Evolutionary conservation across 768 basidiomycete genomes (phyloP).

Genomic region (Leccinum boreale): DNA sequence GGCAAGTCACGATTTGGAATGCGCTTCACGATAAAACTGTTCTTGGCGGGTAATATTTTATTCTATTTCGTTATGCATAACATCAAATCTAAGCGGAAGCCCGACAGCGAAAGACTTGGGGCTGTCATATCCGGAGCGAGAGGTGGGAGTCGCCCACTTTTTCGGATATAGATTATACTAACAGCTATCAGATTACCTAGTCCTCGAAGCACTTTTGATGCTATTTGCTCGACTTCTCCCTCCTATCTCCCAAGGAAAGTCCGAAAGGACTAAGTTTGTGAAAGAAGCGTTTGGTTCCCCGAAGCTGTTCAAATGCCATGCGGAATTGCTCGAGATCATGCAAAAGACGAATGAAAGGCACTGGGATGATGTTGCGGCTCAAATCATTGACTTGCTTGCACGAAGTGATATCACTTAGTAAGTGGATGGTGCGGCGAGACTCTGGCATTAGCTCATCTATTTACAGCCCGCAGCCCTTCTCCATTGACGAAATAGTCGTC

Average conservation of each 20-base stretch:
- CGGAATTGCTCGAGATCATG: slow-evolving; percentile 39
- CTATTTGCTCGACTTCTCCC: slow-evolving; percentile 57
- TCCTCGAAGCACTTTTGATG: slow-evolving; percentile 54
- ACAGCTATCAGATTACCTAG: slow-evolving; percentile 46
- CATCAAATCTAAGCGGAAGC: neutral
- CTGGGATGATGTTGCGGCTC: slow-evolving; percentile 52
- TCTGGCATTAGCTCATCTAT: slow-evolving; percentile 4
- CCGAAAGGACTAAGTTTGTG: slow-evolving; percentile 45
- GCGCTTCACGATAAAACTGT: slow-evolving; percentile 42
- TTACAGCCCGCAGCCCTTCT: slow-evolving; percentile 60
- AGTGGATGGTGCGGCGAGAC: slow-evolving; percentile 20
- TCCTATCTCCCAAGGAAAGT: slow-evolving; percentile 33
- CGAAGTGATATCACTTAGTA: slow-evolving; percentile 46
- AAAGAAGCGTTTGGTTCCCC: slow-evolving; percentile 47
- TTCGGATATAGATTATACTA: neutral
- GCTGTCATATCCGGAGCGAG: slow-evolving; percentile 43
- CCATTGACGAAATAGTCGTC: slow-evolving; percentile 38
- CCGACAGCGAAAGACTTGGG: slow-evolving; percentile 45
- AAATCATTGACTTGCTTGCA: slow-evolving; percentile 48
- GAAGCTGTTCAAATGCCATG: slow-evolving; percentile 34
- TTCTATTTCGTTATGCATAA: neutral
- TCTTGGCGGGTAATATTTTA: slow-evolving; percentile 46
- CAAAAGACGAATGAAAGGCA: slow-evolving; percentile 40
- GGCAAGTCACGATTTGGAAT: slow-evolving; percentile 40
- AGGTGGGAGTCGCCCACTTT: slow-evolving; percentile 34